phyloP scores from a whole-genome alignment of 345 rosid genomes.

The Bretschneidera sinensis region DNA sequence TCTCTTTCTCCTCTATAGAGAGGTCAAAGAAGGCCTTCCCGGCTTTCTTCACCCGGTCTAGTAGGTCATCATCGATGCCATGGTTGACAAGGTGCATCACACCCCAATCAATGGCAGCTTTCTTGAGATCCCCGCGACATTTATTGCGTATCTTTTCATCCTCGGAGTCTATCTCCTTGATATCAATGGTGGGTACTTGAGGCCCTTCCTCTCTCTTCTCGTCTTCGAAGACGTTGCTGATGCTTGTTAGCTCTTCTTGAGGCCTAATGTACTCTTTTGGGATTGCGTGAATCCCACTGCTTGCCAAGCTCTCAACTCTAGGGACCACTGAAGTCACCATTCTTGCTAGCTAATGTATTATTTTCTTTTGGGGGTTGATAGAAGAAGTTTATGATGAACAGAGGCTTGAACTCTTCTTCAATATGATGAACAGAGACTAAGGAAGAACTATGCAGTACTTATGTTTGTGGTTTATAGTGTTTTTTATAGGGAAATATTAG shows the following conservation, averaged over 20 bases:
- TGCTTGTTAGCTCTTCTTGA: constrained; percentile 65
- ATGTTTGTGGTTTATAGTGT: too few species aligned
- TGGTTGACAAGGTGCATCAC: constrained; percentile 96
- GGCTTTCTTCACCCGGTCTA: constrained; percentile 55
- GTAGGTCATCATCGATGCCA: constrained; percentile 56
- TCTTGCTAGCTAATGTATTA: not conserved
- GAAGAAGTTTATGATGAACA: not conserved
- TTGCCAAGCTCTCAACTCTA: constrained; percentile 71
- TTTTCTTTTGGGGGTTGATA: not conserved
- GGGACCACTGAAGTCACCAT: constrained; percentile 30
- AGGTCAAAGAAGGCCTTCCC: constrained; percentile 67
- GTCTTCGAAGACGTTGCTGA: constrained; percentile 67
- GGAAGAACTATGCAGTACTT: not conserved
- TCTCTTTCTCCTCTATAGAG: constrained; percentile 83
- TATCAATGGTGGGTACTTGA: constrained; percentile 73
- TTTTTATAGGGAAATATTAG: too few species aligned
- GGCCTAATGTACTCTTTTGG: constrained; percentile 80
- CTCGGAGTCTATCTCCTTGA: constrained; percentile 52
- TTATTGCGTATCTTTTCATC: constrained; percentile 39
- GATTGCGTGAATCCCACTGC: constrained; percentile 67
- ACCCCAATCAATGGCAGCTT: constrained; percentile 77
- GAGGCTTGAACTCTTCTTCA: too few species aligned
- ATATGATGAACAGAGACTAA: too few species aligned
- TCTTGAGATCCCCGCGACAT: constrained; percentile 48
- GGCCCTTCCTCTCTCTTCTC: constrained; percentile 76